Evolutionary conservation across 805 yeast species (phyloP), one percentile per base, ranked within the genome.

Genomic region (Candida manassasensis): DNA sequence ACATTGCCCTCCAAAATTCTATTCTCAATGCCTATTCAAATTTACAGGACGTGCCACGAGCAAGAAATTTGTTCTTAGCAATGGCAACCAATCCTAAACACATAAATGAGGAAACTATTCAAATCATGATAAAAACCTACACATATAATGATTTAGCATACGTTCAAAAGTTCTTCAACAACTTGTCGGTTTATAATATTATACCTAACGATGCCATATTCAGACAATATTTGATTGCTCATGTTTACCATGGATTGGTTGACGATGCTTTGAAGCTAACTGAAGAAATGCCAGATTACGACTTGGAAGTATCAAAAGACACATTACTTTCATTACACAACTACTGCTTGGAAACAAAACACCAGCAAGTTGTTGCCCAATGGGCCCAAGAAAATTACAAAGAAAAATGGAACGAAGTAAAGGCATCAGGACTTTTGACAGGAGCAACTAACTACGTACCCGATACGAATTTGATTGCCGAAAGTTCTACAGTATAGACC

Each of bases 181-280:
- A 72, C 38, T 52, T 84, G 17, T 71, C 81, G 1, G 61, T 61
- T 26, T 76, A 67, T 45, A 73, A 71, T 0, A 55, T 84, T 4
- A 43, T 64, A 9, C 84, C 85, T 0, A 69, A 73, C 39, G 57
- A 69, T 22, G 66, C 66, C 7, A 67, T 79, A 21, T 72, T 70
- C 49, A 69, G 67, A 27, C 86, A 81, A 51, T 79, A 74, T 46
- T 54, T 84, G 21, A 73, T 81, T 38, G 84, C 87, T 0, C 79
- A 82, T 51, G 81, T 84, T 40, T 80, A 79, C 45, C 77, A 78
- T 49, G 87, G 82, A 6, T 60, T 69, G 30, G 71, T 68, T 25
- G 69, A 69, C 7, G 69, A 73, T 3, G 93, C 93, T 0, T 56
- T 79, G 5, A 59, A 61, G 12, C 53, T 77, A 18, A 66, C 76